phyloP scores from a whole-genome alignment of 805 yeast genomes.

The Middelhovenomyces tepae region DNA sequence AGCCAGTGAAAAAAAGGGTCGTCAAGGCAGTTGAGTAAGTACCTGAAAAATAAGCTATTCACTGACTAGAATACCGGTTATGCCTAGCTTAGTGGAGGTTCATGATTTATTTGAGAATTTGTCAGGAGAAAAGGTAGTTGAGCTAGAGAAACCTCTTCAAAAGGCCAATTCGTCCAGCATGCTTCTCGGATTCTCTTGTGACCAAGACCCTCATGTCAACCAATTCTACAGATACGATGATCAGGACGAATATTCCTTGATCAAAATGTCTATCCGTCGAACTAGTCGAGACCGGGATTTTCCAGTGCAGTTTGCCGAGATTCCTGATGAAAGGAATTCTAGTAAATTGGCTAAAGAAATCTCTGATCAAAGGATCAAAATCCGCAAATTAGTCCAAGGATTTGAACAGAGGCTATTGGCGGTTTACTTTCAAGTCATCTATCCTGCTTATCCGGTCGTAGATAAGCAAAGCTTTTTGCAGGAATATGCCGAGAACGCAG shows the following conservation, averaged over 20 bases:
- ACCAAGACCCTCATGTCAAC: slow-evolving; percentile 26
- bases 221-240: slow-evolving; percentile 19
- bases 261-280: slow-evolving; percentile 22
- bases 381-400: slow-evolving; percentile 12
- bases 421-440: slow-evolving; percentile 26
- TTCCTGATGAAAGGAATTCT: slow-evolving; percentile 13
- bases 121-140: too few species aligned
- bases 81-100: too few species aligned
- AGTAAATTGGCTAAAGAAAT: slow-evolving; percentile 9
- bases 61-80: too few species aligned
- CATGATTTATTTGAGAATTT: too few species aligned
- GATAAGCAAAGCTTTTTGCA: slow-evolving; percentile 25
- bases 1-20: slow-evolving; percentile 14
- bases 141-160: too few species aligned
- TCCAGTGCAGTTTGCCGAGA: slow-evolving; percentile 21
- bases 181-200: slow-evolving; percentile 25
- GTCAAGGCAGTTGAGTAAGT: too few species aligned
- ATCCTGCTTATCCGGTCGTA: slow-evolving; percentile 29
- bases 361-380: slow-evolving; percentile 11
- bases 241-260: slow-evolving; percentile 18
- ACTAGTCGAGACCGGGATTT: slow-evolving; percentile 16
- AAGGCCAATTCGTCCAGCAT: too few species aligned
- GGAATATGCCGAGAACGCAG: slow-evolving; percentile 21
- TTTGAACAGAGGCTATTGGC: slow-evolving; percentile 24
- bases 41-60: too few species aligned